phyloP scores from a whole-genome alignment of 345 rosid genomes.

The Acer saccharum region DNA sequence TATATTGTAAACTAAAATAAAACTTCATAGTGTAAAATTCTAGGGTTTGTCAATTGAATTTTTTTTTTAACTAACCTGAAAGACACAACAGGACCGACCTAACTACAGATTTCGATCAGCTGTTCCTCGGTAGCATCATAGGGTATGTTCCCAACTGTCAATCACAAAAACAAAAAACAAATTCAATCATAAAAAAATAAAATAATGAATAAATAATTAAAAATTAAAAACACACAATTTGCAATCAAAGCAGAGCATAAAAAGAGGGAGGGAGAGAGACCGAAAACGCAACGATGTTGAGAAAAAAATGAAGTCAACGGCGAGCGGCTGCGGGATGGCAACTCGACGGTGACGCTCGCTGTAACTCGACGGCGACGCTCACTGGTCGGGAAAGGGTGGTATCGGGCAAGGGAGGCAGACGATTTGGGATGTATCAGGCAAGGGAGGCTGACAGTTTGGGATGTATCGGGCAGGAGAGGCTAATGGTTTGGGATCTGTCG shows the following conservation, averaged over 20 bases:
- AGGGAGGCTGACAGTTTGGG: too few relatives aligned
- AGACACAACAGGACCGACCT: slow-evolving; percentile 97
- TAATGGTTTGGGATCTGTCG: too few relatives aligned
- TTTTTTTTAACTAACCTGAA: slow-evolving; percentile 68
- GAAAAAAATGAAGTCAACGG: too few relatives aligned
- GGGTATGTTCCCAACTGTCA: slow-evolving; percentile 95
- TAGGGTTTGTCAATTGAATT: neutral
- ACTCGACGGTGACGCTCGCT: too few relatives aligned
- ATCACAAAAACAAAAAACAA: slow-evolving; percentile 4
- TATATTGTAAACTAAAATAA: neutral
- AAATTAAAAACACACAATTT: neutral
- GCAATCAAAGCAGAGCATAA: neutral
- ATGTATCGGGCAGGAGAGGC: too few relatives aligned
- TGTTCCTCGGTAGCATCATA: slow-evolving; percentile 98
- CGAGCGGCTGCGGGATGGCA: too few relatives aligned
- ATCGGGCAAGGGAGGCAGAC: too few relatives aligned
- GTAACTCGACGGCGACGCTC: too few relatives aligned
- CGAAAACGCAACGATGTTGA: slow-evolving; percentile 97
- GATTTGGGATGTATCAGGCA: too few relatives aligned
- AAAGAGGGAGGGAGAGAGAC: slow-evolving; percentile 39
- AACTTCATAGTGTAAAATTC: neutral
- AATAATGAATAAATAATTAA: too few relatives aligned
- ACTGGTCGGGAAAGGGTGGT: too few relatives aligned
- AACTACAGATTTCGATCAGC: slow-evolving; percentile 92
- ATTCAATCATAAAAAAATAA: too few relatives aligned